phyloP scores from a whole-genome alignment of 768 basidiomycete genomes.

The Clitopilus passeckerianus region DNA sequence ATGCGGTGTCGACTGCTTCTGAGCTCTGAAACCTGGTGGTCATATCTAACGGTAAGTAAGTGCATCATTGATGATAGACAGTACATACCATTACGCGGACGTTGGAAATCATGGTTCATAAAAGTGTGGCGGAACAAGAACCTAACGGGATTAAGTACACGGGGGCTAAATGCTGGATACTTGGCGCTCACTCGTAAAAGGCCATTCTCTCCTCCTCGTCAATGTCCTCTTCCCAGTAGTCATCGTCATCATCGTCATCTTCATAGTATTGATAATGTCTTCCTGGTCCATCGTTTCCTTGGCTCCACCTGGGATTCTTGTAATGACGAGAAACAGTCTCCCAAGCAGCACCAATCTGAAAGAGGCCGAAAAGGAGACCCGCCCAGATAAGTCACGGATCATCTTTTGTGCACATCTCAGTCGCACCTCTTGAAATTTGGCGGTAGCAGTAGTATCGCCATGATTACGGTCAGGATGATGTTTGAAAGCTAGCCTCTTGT shows the following conservation, averaged over 20 bases:
- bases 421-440: slow-evolving; percentile 27
- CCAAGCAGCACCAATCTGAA: slow-evolving; percentile 30
- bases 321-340: slow-evolving; percentile 27
- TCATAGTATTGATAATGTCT: slow-evolving; percentile 1
- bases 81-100: slow-evolving; percentile 19
- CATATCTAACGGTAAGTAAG: too few relatives aligned
- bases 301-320: slow-evolving; percentile 26
- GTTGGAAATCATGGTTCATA: slow-evolving; percentile 17
- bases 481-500: slow-evolving; percentile 23
- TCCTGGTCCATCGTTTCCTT: slow-evolving; percentile 3
- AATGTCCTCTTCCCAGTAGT: slow-evolving; percentile 10
- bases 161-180: not conserved
- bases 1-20: not conserved
- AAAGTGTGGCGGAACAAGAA: slow-evolving; percentile 30
- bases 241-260: slow-evolving; percentile 16
- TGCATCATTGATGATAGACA: not conserved
- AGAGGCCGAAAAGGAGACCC: slow-evolving; percentile 11
- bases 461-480: slow-evolving; percentile 30
- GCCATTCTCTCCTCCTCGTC: slow-evolving; percentile 22
- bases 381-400: not conserved
- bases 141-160: slow-evolving; percentile 12
- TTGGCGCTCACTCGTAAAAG: slow-evolving; percentile 22
- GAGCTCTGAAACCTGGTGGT: slow-evolving; percentile 2
- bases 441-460: slow-evolving; percentile 23
- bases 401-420: not conserved